A percentile compares a stretch with the other conserved stretches of the same genome.
Conservation (phyloP, 352 stramenopile genomes). For the Pythium rhizo-oryzae region DNA sequence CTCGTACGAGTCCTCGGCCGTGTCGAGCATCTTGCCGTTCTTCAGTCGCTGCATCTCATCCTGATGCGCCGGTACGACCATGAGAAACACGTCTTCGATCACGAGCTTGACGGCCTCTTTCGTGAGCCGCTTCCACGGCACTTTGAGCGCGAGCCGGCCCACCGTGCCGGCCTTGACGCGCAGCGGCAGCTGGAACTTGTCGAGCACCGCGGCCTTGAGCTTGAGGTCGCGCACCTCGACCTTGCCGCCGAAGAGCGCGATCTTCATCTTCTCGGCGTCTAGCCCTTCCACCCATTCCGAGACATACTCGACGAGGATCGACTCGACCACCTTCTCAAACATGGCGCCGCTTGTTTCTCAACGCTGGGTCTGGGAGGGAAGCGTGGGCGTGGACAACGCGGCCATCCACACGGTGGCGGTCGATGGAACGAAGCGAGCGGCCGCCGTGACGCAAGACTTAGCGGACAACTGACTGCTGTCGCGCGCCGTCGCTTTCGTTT, state of each 20-base stretch:
- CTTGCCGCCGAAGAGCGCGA: constrained; percentile 81
- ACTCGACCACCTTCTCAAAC: constrained; percentile 88
- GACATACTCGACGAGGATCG: constrained; percentile 85
- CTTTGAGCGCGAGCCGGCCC: constrained; percentile 72
- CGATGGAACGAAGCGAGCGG: no score
- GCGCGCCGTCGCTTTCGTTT: neutral
- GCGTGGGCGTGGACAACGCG: no score
- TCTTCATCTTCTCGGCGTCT: constrained; percentile 88
- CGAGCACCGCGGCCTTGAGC: constrained; percentile 64
- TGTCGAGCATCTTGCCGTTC: constrained; percentile 29
- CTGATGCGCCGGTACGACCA: constrained; percentile 70
- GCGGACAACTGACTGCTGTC: no score
- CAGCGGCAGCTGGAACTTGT: constrained; percentile 82
- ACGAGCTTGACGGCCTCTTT: constrained; percentile 78
- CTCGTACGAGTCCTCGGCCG: constrained; percentile 56
- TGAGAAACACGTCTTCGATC: constrained; percentile 75
- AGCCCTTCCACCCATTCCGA: constrained; percentile 86
- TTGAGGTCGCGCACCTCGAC: constrained; percentile 82
- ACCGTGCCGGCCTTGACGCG: constrained; percentile 75
- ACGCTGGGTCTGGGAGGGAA: no score
- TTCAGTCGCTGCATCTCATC: constrained; percentile 49
- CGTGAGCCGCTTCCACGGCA: constrained; percentile 84
- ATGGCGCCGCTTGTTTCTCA: constrained; percentile 38
- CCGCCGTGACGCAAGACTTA: no score
- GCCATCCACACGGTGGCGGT: no score